Evolutionary conservation across 2,329 filamentous ascomycete genomes (phyloP), one percentile per base, ranked within the genome.

Genomic region (Aspergillus ustus): DNA sequence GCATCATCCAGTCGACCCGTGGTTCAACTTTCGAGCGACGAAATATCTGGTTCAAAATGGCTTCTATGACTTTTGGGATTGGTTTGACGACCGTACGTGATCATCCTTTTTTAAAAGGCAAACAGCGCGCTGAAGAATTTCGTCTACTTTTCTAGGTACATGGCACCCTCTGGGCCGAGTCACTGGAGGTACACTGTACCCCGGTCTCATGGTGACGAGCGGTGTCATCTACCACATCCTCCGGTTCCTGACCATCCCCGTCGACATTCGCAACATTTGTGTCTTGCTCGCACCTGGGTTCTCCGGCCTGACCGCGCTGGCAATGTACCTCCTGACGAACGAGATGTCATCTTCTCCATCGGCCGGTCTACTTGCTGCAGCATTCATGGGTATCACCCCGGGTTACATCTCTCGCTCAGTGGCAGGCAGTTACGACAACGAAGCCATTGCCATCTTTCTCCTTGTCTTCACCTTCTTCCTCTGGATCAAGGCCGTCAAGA

Each of bases 11-110:
- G 94, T 99, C 82, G 95, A 99, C 81, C 95, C 95, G 40, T 99
- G 95, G 95, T 99, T 99, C 84, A 99, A 99, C 81, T 99, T 99
- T 81, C 87, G 95, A 79, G 95, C 95, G 69, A 98, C 95, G 60
- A 98, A 98, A 81, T 98, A 99, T 75, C 87, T 99, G 59, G 92
- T 99, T 59, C 87, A 94, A 75, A 88, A 99, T 88, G 95, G 95
- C 72, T 98, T 99, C 82, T 96, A 97, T 80, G 93, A 91, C 79
- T 99, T 99, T 78, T 99, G 95, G 95, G 94, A 99, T 79, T 99
- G 95, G 95, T 99, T 99, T 75, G 95, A 99, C 80, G 95, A 99
- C 84, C 89, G 95, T 89, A n/a, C n/a, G n/a, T n/a, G n/a, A n/a
- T n/a, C n/a, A n/a, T n/a, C n/a, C n/a, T n/a, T n/a, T n/a, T n/a